Evolutionary conservation across 257 asterid species (phyloP), one percentile per base, ranked within the genome.

Genomic region (Gentiana dahurica): DNA sequence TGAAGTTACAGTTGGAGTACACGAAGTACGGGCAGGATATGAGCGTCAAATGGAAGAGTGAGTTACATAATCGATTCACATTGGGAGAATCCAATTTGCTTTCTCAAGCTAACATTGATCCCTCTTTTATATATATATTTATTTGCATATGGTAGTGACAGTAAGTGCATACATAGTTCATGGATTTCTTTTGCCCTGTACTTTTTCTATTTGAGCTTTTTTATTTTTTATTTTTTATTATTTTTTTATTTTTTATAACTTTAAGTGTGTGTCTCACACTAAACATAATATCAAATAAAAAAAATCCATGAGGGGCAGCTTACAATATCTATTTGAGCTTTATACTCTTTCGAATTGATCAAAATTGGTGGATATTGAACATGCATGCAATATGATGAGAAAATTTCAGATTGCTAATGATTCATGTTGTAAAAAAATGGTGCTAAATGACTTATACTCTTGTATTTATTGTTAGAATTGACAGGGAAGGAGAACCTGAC

Each of bases 21-120:
- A 92, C 70, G 99, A 88, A 74, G 97, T 88, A 68, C 95, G 97
- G 56, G 74, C 84, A 12, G 93, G 81, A 69, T 85, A 85, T 79
- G 95, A 83, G 73, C 95, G 94, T 6, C 99, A 92, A 78, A 75
- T 78, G 71, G 81, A 83, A 75, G 97, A 85, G 99, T 92, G 80
- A 75, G 83, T 79, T 54, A 63, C 34, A 53, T 61, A 38, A 43
- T 63, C 44, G 7, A 58, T 44, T 54, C 36, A 51, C 49, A 36
- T 38, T 13, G 58, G 33, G 12, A 51, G 51, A 4, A 62, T 43
- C 8, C 54, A 53, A n/a, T 8, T 10, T 10, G 10, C 10, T 12
- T 1, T 15, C 33, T 7, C 41, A 37, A 10, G 13, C 34, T 50
- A 5, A n/a, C 38, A 34, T 49, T 38, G 52, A 32, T 51, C 49